Base-by-base conservation (phyloP, 2,329 filamentous ascomycete genomes). In the Diaporthe humulicola region DNA sequence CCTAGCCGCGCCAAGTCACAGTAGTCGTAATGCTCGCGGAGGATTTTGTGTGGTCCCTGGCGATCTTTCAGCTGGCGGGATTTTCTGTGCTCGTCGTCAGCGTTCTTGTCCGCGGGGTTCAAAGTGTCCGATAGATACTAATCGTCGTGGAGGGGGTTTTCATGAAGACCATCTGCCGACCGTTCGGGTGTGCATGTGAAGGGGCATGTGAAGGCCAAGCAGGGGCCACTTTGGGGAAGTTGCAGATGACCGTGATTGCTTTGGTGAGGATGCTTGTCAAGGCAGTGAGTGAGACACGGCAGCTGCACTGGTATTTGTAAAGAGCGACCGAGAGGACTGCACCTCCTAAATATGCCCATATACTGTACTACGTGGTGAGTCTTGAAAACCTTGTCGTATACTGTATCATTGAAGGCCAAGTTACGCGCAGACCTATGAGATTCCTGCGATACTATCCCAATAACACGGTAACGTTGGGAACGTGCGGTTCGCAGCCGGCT, bases 11-110 rank as follows among this genome's bases (percentile, higher is more conserved):
- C 56, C 70, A 58, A 71, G 70, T 38, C 42, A 52, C 12, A 45
- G 48, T 60, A 61, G 30, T 61, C 70, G 70, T 71, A 36, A 60
- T 60, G 54, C 52, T 22, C 25, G 4, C 28, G 54, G 50, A 48
- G 38, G 40, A 15, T 40, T 71, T 33, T 25, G 17, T 45, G 57
- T 60, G 40, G 54, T 71, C 42, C 70, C 70, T 61, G 70, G 70
- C 70, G 70, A 71, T 71, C 69, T 60, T 57, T 60, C 69, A 60
- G 69, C 69, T 71, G 42, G 36, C 17, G 10, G 9, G 22, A n/a
- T n/a, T 60, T 19, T 38, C 38, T 36, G 40, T 48, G 14, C 38
- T 15, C 61, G 70, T 71, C 70, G 42, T 60, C 70, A 71, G 56
- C 70, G 30, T 19, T 54, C 52, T 61, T 36, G 45, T 50, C n/a